phyloP scores from a whole-genome alignment of 352 stramenopile species.

The Phytophthora uliginosa region DNA sequence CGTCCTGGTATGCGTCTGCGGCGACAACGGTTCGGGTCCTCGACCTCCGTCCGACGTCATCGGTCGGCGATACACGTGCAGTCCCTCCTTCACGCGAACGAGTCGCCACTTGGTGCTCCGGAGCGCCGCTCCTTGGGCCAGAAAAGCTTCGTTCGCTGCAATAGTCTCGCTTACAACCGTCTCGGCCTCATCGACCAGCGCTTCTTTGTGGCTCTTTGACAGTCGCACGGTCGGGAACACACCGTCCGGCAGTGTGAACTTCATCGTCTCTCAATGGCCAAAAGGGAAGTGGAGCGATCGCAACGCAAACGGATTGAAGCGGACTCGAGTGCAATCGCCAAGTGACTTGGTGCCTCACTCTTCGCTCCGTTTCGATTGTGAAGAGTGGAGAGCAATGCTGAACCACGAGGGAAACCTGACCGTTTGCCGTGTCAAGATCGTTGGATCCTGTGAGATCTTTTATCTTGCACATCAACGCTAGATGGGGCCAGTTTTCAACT shows the following conservation, averaged over 20 bases:
- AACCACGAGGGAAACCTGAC: background rate
- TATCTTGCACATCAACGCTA: background rate
- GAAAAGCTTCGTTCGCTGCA: constrained; percentile 46
- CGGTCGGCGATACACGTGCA: constrained; percentile 45
- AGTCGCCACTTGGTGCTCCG: constrained; percentile 43
- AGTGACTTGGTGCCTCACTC: constrained; percentile 11
- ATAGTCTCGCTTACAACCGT: constrained; percentile 54
- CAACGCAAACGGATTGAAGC: background rate
- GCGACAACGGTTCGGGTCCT: background rate
- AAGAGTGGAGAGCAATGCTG: background rate
- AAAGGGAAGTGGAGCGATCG: background rate
- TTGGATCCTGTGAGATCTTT: constrained; percentile 4
- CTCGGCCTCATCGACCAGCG: constrained; percentile 45
- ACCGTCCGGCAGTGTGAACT: constrained; percentile 53
- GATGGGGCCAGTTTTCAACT: background rate
- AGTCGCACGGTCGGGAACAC: constrained; percentile 44
- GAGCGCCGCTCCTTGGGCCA: constrained; percentile 35
- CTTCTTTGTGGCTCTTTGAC: constrained; percentile 33
- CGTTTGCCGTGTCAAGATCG: background rate
- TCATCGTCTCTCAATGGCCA: constrained; percentile 2
- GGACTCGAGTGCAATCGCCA: too few species aligned
- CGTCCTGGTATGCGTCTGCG: constrained; percentile 1
- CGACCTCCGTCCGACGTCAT: background rate
- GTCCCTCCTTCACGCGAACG: constrained; percentile 51
- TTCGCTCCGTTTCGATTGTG: constrained; percentile 16